These are phyloP conservation scores for Apophysomyces ossiformis DNA, from an alignment of 371 early-diverging fungal genomes.

Conservation along the genomic window DNA sequence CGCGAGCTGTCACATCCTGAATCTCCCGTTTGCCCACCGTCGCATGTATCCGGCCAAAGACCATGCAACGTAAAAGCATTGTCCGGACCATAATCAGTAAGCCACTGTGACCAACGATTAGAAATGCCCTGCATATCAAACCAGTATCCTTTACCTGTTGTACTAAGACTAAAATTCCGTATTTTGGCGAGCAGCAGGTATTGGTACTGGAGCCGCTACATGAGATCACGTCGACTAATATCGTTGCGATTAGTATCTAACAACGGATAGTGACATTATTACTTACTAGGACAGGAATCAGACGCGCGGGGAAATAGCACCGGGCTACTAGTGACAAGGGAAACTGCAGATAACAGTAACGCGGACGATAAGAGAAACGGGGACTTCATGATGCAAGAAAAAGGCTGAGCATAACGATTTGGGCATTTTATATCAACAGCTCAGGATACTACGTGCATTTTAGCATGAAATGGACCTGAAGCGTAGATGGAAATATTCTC, in stretches of 20 bases:
- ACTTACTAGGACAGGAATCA: neutral
- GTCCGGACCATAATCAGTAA: constrained; percentile 24
- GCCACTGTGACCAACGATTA: constrained; percentile 15
- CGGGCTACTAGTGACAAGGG: neutral
- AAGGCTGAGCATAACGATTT: neutral
- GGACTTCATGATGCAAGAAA: constrained; percentile 1
- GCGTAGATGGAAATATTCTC: constrained; percentile 9
- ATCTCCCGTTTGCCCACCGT: constrained; percentile 60
- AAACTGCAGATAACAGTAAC: neutral
- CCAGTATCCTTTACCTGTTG: constrained; percentile 21
- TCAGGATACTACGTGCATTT: neutral
- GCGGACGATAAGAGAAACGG: neutral
- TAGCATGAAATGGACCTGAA: neutral
- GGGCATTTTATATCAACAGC: neutral
- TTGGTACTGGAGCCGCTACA: neutral
- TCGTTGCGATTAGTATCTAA: neutral
- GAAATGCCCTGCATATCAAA: neutral
- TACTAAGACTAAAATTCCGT: constrained; percentile 27
- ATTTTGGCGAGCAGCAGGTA: constrained; percentile 23
- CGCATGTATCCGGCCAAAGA: constrained; percentile 82
- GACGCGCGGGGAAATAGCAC: neutral
- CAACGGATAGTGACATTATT: neutral
- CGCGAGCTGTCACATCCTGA: constrained; percentile 72
- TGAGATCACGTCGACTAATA: neutral
- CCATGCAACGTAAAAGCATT: constrained; percentile 58